phyloP scores from a whole-genome alignment of 192 early-diverging fungal genomes.

The Glomus cerebriforme region DNA sequence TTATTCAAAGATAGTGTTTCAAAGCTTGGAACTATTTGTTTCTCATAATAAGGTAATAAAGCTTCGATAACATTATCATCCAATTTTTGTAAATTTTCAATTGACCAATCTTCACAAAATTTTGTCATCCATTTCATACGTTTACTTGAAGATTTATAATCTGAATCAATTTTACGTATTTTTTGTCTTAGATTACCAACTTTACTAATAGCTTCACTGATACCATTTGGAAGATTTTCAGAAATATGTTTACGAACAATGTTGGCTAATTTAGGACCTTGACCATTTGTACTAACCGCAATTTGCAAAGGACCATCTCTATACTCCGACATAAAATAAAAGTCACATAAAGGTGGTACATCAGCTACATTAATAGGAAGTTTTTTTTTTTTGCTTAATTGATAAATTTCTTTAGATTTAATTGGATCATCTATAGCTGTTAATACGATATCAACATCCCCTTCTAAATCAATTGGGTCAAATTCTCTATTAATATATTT shows the following conservation, averaged over 20 bases:
- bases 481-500: constrained; percentile 55
- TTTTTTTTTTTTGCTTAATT: constrained; percentile 58
- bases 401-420: constrained; percentile 69
- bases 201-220: constrained; percentile 71
- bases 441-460: constrained; percentile 60
- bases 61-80: constrained; percentile 60
- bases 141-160: constrained; percentile 60
- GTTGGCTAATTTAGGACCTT: constrained; percentile 87
- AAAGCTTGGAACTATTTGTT: constrained; percentile 32
- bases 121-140: constrained; percentile 85
- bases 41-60: constrained; percentile 65
- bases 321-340: constrained; percentile 89
- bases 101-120: constrained; percentile 83
- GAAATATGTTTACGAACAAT: constrained; percentile 73
- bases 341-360: constrained; percentile 87
- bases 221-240: constrained; percentile 56
- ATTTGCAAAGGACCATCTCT: constrained; percentile 86
- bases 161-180: constrained; percentile 66
- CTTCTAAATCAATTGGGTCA: constrained; percentile 55
- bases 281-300: constrained; percentile 85
- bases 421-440: constrained; percentile 76
- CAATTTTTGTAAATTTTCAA: constrained; percentile 70
- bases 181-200: constrained; percentile 66
- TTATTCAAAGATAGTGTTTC: not conserved
- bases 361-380: constrained; percentile 94